Percentiles rank a stretch among this genome's conserved stretches.
Evolutionary conservation across 495 filamentous ascomycete species (phyloP).

Genomic region (Talaromyces stipitatus): DNA sequence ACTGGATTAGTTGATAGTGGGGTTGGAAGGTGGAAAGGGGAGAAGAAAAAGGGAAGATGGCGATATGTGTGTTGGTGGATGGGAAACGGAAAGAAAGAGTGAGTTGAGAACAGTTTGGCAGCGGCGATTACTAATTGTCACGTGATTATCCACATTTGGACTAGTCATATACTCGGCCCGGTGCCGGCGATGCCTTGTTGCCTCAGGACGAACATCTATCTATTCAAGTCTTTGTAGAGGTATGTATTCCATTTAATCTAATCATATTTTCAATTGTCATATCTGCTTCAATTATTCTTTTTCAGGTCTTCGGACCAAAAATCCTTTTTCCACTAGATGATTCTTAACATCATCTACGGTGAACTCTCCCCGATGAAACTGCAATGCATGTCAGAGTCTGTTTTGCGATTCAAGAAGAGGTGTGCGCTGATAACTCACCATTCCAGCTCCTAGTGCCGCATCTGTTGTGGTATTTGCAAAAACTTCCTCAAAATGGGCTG

Average conservation of each 20-base stretch:
- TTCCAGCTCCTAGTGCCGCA: constrained; percentile 89
- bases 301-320: constrained; percentile 73
- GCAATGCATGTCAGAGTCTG: constrained; percentile 11
- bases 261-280: not conserved
- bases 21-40: not conserved
- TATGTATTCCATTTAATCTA: not conserved
- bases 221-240: not conserved
- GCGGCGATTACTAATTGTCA: too few relatives aligned
- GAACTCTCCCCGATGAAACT: constrained; percentile 93
- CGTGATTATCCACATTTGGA: too few relatives aligned
- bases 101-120: too few relatives aligned
- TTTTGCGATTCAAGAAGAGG: constrained; percentile 2
- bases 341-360: constrained; percentile 94
- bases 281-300: constrained; percentile 12
- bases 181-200: too few relatives aligned
- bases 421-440: constrained; percentile 47
- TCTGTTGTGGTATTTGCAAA: constrained; percentile 80
- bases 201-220: too few relatives aligned
- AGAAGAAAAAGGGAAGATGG: not conserved
- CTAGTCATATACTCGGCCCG: too few relatives aligned
- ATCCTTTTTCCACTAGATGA: constrained; percentile 57
- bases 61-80: not conserved
- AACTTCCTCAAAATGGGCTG: constrained; percentile 84
- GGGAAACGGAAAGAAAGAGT: too few relatives aligned
- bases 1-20: not conserved